Percentiles rank a stretch among this genome's conserved stretches.
Conservation (phyloP, 2,329 filamentous ascomycete genomes). For the Aspergillus fructus region DNA sequence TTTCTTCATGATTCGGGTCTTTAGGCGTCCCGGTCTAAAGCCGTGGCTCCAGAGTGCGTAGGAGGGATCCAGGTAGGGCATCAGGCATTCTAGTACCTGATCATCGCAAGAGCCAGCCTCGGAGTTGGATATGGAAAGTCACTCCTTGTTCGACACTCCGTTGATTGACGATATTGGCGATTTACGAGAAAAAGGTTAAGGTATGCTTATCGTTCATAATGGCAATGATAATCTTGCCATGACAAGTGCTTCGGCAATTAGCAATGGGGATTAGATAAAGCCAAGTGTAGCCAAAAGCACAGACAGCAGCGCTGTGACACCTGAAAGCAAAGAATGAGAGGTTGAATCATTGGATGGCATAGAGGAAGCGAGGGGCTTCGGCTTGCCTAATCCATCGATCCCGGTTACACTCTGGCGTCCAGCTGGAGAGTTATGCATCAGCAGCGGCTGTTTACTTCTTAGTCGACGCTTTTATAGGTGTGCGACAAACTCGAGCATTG, state of each 20-base stretch:
- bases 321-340: not conserved
- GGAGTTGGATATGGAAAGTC: no score
- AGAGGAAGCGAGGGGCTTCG: conserved; percentile 2
- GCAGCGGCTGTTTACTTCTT: not conserved
- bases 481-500: not conserved
- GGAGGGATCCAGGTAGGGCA: not conserved
- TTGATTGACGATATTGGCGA: not conserved
- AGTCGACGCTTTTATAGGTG: not conserved
- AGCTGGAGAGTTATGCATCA: not conserved
- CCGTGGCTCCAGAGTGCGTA: not conserved
- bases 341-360: not conserved
- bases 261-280: not conserved
- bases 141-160: no score
- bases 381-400: conserved; percentile 20
- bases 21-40: not conserved
- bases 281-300: not conserved
- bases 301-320: not conserved
- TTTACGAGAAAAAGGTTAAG: not conserved
- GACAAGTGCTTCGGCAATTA: not conserved
- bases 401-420: not conserved
- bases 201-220: not conserved
- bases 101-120: not conserved
- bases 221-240: not conserved
- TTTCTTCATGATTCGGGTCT: not conserved
- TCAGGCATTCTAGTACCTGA: not conserved